Evolutionary conservation across 257 asterid species (phyloP).

Genomic region (Lycium ferocissimum): DNA sequence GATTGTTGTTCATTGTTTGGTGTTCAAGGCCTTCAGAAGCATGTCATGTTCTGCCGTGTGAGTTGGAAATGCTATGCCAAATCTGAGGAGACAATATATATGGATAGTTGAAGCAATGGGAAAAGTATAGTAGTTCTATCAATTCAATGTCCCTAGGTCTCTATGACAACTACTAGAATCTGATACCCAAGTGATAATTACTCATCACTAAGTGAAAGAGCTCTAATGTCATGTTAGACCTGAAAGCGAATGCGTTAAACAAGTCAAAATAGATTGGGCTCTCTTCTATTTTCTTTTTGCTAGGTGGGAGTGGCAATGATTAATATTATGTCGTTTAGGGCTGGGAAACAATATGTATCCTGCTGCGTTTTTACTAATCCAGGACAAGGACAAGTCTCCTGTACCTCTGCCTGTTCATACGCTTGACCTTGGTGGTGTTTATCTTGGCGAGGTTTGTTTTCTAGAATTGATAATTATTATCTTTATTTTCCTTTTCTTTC

Average conservation of each 20-base stretch:
- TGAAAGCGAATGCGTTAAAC: neutral
- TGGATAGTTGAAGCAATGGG: too few species aligned
- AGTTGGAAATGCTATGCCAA: neutral
- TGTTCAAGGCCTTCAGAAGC: too few species aligned
- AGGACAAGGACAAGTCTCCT: constrained; percentile 85
- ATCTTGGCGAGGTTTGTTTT: constrained; percentile 59
- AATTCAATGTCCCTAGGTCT: too few species aligned
- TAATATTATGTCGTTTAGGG: constrained; percentile 87
- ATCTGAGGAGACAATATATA: neutral
- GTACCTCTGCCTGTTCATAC: constrained; percentile 83
- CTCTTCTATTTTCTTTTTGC: too few species aligned
- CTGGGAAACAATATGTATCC: constrained; percentile 99
- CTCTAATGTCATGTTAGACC: neutral
- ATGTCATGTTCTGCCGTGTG: neutral
- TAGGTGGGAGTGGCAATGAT: neutral
- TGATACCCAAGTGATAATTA: too few species aligned
- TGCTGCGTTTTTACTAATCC: constrained; percentile 87
- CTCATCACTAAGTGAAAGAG: neutral
- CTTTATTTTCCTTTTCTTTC: neutral
- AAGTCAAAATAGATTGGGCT: neutral
- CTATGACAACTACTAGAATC: too few species aligned
- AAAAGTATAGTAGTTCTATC: too few species aligned
- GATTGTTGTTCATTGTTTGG: too few species aligned
- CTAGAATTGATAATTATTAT: neutral
- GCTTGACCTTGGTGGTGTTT: constrained; percentile 96